A percentile compares a stretch with the other conserved stretches of the same genome.
Conservation (phyloP, 2,329 filamentous ascomycete species). For the Sporothrix dimorphospora region DNA sequence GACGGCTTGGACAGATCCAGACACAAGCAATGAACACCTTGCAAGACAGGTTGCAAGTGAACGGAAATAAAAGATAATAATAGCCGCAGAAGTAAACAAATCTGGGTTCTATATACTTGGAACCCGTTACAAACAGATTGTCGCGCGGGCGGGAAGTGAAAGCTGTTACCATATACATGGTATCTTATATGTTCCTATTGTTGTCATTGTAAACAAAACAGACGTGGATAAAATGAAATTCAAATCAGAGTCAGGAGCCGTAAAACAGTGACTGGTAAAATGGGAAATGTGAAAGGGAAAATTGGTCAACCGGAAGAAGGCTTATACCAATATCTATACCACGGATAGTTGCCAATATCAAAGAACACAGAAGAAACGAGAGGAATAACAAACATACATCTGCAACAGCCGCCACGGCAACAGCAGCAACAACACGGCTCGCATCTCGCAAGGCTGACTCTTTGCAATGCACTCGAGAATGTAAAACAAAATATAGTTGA, state of each 20-base stretch:
- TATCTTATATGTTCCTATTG: neutral
- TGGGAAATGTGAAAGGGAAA: neutral
- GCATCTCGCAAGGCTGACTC: neutral
- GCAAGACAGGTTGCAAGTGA: neutral
- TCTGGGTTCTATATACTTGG: slow-evolving; percentile 13
- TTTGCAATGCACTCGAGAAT: neutral
- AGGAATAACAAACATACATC: neutral
- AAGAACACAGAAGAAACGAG: neutral
- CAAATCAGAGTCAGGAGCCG: neutral
- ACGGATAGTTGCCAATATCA: neutral
- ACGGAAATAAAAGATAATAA: neutral
- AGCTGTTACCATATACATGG: neutral
- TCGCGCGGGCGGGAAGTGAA: neutral
- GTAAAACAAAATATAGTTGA: neutral
- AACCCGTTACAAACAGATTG: slow-evolving; percentile 25
- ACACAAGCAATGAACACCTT: neutral
- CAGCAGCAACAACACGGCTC: neutral
- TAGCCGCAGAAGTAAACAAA: neutral
- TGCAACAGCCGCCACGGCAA: neutral
- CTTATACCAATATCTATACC: neutral
- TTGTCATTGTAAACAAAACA: slow-evolving; percentile 2
- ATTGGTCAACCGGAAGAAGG: neutral
- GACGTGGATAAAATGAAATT: neutral
- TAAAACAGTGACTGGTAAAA: neutral
- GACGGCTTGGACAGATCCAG: neutral